Evolutionary conservation across 2,329 filamentous ascomycete species (phyloP), one percentile per base, ranked within the genome.

Genomic region (Nemania abortiva): DNA sequence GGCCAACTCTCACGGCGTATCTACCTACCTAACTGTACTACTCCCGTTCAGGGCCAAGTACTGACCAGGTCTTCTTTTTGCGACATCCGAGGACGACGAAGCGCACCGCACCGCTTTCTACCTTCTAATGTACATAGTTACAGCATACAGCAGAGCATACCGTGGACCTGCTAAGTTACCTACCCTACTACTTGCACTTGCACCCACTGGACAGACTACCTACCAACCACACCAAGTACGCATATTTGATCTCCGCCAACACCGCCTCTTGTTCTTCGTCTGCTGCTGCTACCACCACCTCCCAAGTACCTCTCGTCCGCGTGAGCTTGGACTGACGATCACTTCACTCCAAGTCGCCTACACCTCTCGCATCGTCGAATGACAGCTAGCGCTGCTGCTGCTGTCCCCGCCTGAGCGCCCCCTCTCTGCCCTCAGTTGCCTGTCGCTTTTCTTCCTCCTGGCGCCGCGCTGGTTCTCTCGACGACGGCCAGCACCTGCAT

Each of bases 251-350:
- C 22, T 22, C 20, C 47, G 45, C 65, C 59, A 69, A 68, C 69
- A 69, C 65, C 69, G 69, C 66, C 62, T 67, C 64, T 65, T 67
- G 57, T 63, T 54, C 64, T 5, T 54, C 60, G 31, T 55, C 55
- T 34, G 39, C 64, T 68, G 53, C 60, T 47, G 24, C 24, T 5
- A 27, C 60, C 37, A 24, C 68, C 47, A 49, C 53, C 62, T 61
- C 65, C 45, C 39, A 15, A 56, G 69, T 45, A 61, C 69, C 66
- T 49, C n/a, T 9, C 54, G 42, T 66, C 69, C 66, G 59, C 66
- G 69, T 76, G 69, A 74, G 70, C 69, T 74, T 73, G 62, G 71
- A 76, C 70, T 76, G 75, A 75, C 75, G 75, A 77, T 77, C 75
- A 76, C 75, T 74, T 77, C 75, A 76, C 69, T 68, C 68, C 69